These are phyloP conservation scores for Pleurotus ostreatus DNA, from an alignment of 768 basidiomycete species.

Conservation along the genomic window DNA sequence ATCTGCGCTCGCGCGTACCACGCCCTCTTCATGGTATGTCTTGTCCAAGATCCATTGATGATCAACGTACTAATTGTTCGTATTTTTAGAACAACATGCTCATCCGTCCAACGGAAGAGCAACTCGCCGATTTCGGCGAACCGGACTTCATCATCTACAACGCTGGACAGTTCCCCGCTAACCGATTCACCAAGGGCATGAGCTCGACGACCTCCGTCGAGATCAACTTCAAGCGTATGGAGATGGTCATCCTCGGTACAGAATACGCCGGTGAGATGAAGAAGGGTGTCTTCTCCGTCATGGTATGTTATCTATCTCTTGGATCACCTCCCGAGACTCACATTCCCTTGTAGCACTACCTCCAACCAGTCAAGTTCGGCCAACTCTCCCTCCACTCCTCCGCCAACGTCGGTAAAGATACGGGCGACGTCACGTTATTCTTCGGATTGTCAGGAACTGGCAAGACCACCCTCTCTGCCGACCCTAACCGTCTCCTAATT, in stretches of 20 bases:
- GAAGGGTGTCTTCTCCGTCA: conserved; percentile 99
- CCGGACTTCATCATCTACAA: conserved; percentile 99
- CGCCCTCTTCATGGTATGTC: conserved; percentile 92
- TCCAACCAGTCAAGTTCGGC: conserved; percentile 97
- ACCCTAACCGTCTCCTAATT: conserved; percentile 89
- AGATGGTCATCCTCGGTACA: conserved; percentile 99
- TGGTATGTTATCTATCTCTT: conserved; percentile 46
- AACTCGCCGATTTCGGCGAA: conserved; percentile 91
- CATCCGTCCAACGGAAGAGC: conserved; percentile 94
- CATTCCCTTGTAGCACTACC: conserved; percentile 64
- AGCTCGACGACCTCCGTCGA: conserved; percentile 98
- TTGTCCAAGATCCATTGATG: neutral
- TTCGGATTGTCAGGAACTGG: conserved; percentile 98
- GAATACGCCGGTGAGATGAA: conserved; percentile 99
- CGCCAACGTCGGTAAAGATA: conserved; percentile 89
- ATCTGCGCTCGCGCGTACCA: conserved; percentile 99
- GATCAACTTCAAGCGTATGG: conserved; percentile 99
- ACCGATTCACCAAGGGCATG: conserved; percentile 99
- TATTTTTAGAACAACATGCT: conserved; percentile 93
- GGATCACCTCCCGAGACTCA: no score
- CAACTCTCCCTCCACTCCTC: conserved; percentile 98
- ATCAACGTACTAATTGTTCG: conserved; percentile 10
- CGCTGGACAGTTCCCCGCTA: conserved; percentile 99
- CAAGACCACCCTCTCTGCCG: conserved; percentile 97
- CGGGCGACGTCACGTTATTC: conserved; percentile 94